Base-by-base conservation (phyloP, 805 yeast species). In the Lachancea kluyveri region DNA sequence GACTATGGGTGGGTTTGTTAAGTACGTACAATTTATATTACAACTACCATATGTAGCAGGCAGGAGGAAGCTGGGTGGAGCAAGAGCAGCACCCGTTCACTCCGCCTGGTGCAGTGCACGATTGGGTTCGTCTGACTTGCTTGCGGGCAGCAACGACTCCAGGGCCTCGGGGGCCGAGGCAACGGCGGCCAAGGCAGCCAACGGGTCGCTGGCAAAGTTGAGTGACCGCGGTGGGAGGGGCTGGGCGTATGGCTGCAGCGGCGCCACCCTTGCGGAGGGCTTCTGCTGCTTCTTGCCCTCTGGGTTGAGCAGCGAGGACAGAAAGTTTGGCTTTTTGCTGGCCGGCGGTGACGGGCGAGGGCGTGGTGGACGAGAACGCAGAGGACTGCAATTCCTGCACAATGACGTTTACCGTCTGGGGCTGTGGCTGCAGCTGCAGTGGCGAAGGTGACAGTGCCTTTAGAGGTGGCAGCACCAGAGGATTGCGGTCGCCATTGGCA, bases 151-250 rank as follows among this genome's bases (percentile, higher is more conserved):
- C 17, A 42, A 26, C 8, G 42, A 31, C 5, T 26, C 35, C 24
- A 50, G 36, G 10, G 45, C 44, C 29, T 52, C 55, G 10, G 57
- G 50, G 8, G 59, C 58, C 3, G 64, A 59, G 7, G 64, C 64
- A 7, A 59, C 50, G 1, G 64, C 64, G 2, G 64, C 64, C 9
- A 59, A 39, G 2, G 62, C 62, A 18, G 62, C 62, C 24, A 59
- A 30, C 5, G 64, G 64, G 31, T 59, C 62, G 31, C 46, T 48
- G 6, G 55, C 48, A 31, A 57, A 57, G 29, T 53, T 52, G 32
- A 28, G 25, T 11, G 19, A 33, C 8, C 10, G n/a, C 19, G 14
- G 27, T 9, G 11, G 9, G 24, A 4, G 26, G 18, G 14, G n/a
- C 8, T 6, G 27, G 27, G 6, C 30, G 30, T n/a, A 23, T 29